Evolutionary conservation across 139 green algal species (phyloP), one percentile per base, ranked within the genome.

Genomic region (Chlorella sp.): DNA sequence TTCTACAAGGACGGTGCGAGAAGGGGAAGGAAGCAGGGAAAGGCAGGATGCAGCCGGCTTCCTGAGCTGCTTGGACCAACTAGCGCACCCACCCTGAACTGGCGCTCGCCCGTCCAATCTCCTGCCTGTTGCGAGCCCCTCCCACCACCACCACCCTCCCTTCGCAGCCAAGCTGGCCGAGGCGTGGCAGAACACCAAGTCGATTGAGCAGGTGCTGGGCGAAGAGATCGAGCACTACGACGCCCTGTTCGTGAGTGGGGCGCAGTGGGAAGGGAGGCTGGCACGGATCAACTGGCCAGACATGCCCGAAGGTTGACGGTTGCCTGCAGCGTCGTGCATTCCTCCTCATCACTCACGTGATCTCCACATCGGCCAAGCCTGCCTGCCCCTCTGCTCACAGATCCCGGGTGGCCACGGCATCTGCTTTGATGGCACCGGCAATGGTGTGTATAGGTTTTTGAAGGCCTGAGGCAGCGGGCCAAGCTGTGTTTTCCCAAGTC

Each of bases 321-420:
- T n/a, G n/a, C n/a, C n/a, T n/a, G n/a, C n/a, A n/a, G n/a, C n/a
- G n/a, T n/a, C n/a, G n/a, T n/a, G n/a, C n/a, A n/a, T n/a, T n/a
- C n/a, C n/a, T n/a, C n/a, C n/a, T n/a, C n/a, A n/a, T n/a, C n/a
- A n/a, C 46, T 54, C 62, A 70, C 4, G 62, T 38, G 62, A 36
- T 6, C 62, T 28, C 62, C 30, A 13, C 30, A 13, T 28, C 46
- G 8, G 46, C 46, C 11, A 11, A 54, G 46, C 51, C 51, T 24
- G 51, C 13, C 51, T 2, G 4, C 14, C 51, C 51, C 51, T 60
- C 51, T 60, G 51, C 60, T 14, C 19, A 19, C 60, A 34, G 60
- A 68, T 34, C 30, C 28, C 60, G 1, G 86, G 84, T 22, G 88
- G 88, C 46, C 87, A 91, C 40, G 88, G 87, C 68, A 88, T 91